Percentiles rank a stretch among this genome's conserved stretches.
Conservation (phyloP, 345 rosid genomes). For the Citrus mangshanensis region DNA sequence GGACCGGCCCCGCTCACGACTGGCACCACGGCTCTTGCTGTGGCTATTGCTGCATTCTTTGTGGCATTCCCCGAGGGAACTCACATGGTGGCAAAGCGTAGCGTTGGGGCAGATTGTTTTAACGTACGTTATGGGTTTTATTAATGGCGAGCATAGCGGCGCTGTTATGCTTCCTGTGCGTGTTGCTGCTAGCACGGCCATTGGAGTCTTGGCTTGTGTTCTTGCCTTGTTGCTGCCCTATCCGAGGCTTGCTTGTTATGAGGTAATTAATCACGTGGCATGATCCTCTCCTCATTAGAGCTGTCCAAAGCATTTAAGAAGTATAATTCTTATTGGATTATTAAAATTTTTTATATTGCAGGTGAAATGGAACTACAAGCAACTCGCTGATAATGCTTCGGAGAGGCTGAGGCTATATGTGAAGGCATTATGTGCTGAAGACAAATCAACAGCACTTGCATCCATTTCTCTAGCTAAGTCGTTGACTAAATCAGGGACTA, state of each 20-base stretch:
- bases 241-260: constrained; percentile 66
- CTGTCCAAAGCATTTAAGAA: background rate
- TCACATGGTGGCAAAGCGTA: constrained; percentile 55
- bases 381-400: constrained; percentile 48
- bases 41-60: constrained; percentile 50
- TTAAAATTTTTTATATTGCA: constrained; percentile 10
- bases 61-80: constrained; percentile 61
- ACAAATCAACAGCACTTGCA: constrained; percentile 41
- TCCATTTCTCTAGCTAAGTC: constrained; percentile 58
- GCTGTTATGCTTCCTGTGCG: constrained; percentile 66
- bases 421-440: constrained; percentile 56
- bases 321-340: no score
- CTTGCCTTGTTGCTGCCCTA: constrained; percentile 62
- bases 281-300: background rate
- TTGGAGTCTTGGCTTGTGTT: constrained; percentile 68
- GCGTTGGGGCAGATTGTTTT: constrained; percentile 78
- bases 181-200: constrained; percentile 73
- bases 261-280: constrained; percentile 34
- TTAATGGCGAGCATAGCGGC: constrained; percentile 46
- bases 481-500: constrained; percentile 35
- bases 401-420: constrained; percentile 59
- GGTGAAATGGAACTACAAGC: constrained; percentile 56
- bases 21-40: constrained; percentile 52
- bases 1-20: constrained; percentile 56
- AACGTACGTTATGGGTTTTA: constrained; percentile 51